Base-by-base conservation (phyloP, 768 basidiomycete species). In the Lepiota brunneoincarnata region DNA sequence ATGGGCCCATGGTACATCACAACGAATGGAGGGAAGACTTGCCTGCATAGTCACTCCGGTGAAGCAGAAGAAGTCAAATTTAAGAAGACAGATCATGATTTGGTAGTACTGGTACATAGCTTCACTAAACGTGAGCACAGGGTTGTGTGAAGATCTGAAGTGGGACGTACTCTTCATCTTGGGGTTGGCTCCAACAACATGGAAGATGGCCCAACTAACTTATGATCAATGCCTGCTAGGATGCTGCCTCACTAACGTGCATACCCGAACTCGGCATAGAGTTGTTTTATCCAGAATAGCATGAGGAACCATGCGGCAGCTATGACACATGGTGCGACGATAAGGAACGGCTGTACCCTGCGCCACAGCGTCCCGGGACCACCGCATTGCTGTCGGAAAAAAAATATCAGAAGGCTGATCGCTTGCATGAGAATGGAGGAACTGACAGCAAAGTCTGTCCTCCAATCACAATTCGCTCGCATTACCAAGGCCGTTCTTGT, bases 81-180 rank as follows among this genome's bases (percentile, higher is more conserved):
- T 93, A 61, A 93, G 80, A 49, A 93, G 77, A 63, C 89, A 92
- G 42, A 93, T 83, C 77, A 92, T 81, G 61, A 93, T 82, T 71
- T 93, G 88, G 63, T 93, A 93, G 70, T 75, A 91, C 61, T 87
- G 88, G 66, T 91, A 93, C 91, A 93, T 93, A 28, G 80, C 91
- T 93, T 58, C 49, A 60, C 34, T 18, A 31, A 58, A 35, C 28
- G 57, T 55, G 26, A 58, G 40, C 14, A 59, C 42, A 44, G n/a
- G 6, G 28, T 21, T 12, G 36, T 20, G 34, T 18, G 14, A 12
- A 21, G 23, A 40, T 34, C 23, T 14, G 21, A 2, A 31, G 47
- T 57, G 17, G 43, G 41, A 61, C 83, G 54, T 58, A 91, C 91
- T 80, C 71, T 92, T 93, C 81, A 89, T 84, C 61, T 77, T 86